Conservation (phyloP, 202 grass and related monocot genomes). For the Setaria viridis region DNA sequence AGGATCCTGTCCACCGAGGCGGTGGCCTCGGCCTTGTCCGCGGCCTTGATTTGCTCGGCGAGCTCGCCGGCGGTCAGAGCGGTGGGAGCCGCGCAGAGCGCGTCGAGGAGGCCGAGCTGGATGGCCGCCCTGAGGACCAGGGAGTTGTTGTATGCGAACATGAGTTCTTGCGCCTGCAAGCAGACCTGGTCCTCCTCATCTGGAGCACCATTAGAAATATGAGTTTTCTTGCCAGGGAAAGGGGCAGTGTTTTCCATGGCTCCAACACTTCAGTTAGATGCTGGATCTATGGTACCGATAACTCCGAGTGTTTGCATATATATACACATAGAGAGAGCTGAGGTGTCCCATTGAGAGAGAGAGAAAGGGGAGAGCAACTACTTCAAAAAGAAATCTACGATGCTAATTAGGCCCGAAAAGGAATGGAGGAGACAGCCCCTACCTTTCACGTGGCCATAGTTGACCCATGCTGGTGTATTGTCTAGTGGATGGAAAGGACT, state of each 20-base stretch:
- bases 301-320: background rate
- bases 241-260: background rate
- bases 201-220: background rate
- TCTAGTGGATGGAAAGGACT: too few relatives aligned
- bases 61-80: slow-evolving; percentile 28
- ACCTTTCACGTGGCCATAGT: too few relatives aligned
- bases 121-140: slow-evolving; percentile 60
- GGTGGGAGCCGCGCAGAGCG: slow-evolving; percentile 28
- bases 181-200: slow-evolving; percentile 11
- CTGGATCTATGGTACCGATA: background rate
- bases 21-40: slow-evolving; percentile 25
- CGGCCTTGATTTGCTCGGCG: background rate
- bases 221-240: background rate
- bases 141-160: slow-evolving; percentile 50
- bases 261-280: background rate
- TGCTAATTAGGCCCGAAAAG: too few relatives aligned
- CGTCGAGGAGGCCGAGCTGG: slow-evolving; percentile 61
- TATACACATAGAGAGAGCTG: background rate
- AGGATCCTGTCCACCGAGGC: slow-evolving; percentile 60
- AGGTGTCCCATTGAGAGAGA: background rate
- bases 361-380: too few relatives aligned
- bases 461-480: too few relatives aligned
- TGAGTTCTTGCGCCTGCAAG: slow-evolving; percentile 53
- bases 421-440: too few relatives aligned
- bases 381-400: too few relatives aligned